These are phyloP conservation scores for Viridothelium virens DNA, from an alignment of 495 filamentous ascomycete species.

Conservation along the genomic window DNA sequence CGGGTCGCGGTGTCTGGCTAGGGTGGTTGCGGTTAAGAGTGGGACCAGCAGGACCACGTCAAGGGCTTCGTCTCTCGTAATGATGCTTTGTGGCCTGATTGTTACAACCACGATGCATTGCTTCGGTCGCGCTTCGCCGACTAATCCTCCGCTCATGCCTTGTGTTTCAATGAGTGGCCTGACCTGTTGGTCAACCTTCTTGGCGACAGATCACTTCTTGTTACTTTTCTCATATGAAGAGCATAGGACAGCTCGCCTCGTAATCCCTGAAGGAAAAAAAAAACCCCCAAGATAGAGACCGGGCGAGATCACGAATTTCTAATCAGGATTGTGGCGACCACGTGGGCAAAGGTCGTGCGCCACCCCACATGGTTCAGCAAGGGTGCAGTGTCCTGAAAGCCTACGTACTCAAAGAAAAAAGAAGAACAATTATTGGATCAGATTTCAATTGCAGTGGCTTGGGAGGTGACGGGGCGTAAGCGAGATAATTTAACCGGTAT, in stretches of 20 bases:
- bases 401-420: no score
- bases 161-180: background rate
- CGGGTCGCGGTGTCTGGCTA: background rate
- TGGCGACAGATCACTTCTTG: background rate
- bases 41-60: background rate
- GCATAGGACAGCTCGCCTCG: no score
- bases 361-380: no score
- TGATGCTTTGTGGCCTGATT: constrained; percentile 4
- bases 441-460: background rate
- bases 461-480: no score
- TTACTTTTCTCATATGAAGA: no score
- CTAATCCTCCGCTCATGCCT: background rate
- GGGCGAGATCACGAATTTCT: background rate
- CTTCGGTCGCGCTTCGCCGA: background rate
- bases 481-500: no score
- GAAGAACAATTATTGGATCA: background rate
- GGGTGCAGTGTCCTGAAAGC: no score
- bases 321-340: constrained; percentile 10
- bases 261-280: background rate
- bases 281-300: background rate
- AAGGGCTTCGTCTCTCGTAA: constrained; percentile 5
- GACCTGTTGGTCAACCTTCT: background rate
- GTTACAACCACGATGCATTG: background rate
- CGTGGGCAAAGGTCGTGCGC: background rate
- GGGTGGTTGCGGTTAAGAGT: background rate